phyloP scores from a whole-genome alignment of 2,329 filamentous ascomycete species.

The Aspergillus japonicus region DNA sequence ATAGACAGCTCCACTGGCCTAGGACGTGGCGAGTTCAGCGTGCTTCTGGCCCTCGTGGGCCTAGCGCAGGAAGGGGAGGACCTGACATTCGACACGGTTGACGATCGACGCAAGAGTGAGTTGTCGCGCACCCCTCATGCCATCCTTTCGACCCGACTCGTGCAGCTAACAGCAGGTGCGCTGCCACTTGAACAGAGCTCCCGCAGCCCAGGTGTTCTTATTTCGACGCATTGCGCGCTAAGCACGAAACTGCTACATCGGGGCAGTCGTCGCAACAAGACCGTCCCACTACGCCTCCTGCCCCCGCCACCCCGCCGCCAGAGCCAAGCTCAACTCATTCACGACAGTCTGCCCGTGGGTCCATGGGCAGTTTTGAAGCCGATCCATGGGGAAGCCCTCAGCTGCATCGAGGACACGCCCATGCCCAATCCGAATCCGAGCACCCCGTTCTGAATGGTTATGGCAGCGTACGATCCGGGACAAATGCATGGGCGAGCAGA shows the following conservation, averaged over 20 bases:
- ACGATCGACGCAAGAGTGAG: slow-evolving; percentile 83
- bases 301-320: slow-evolving; percentile 26
- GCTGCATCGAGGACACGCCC: slow-evolving; percentile 52
- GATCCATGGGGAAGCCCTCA: slow-evolving; percentile 92
- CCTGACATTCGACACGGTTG: slow-evolving; percentile 82
- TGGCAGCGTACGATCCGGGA: slow-evolving; percentile 35
- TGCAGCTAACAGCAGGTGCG: slow-evolving; percentile 6
- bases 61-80: slow-evolving; percentile 87
- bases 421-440: slow-evolving; percentile 25
- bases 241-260: slow-evolving; percentile 36
- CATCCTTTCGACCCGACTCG: neutral
- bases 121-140: neutral
- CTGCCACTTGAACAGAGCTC: slow-evolving; percentile 50
- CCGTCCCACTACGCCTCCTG: slow-evolving; percentile 52
- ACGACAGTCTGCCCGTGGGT: slow-evolving; percentile 49
- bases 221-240: slow-evolving; percentile 52
- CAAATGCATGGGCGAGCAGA: slow-evolving; percentile 43
- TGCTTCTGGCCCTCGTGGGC: slow-evolving; percentile 82
- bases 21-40: slow-evolving; percentile 82
- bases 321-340: slow-evolving; percentile 35
- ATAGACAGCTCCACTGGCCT: slow-evolving; percentile 59
- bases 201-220: slow-evolving; percentile 65
- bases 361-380: slow-evolving; percentile 70
- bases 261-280: slow-evolving; percentile 20
- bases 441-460: slow-evolving; percentile 38